Evolutionary conservation across 306 rosid species (phyloP), one percentile per base, ranked within the genome.

Genomic region (Phaseolus lunatus): DNA sequence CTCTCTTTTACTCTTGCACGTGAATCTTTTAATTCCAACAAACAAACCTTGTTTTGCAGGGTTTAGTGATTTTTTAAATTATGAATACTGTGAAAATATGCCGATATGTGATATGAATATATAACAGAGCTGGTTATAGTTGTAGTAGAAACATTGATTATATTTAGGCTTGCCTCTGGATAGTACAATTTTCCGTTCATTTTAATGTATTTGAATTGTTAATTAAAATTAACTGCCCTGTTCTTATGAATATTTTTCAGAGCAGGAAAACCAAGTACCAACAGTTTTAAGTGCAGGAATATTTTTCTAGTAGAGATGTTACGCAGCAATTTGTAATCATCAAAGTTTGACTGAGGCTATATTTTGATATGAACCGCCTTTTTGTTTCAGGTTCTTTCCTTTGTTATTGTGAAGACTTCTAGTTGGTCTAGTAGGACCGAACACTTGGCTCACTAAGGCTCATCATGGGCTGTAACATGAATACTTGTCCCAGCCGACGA

Each of bases 181-280:
- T 18, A 50, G n/a, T 65, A 52, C 45, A 22, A 65, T 23, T 65
- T 15, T 61, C 56, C 16, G 48, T 41, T 23, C 31, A 65, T 20
- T 22, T 58, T 77, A 53, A 26, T 54, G 48, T 23, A 16, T 67
- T 67, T 9, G 6, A 18, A 27, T 57, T n/a, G 9, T 14, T 14
- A 11, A 56, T 67, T 26, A 23, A 56, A 53, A 27, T 27, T 19
- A 19, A 44, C 33, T 27, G 24, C 8, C 50, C 9, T 22, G 45
- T 67, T 53, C 47, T 65, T 77, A 20, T 33, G 43, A 33, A 45
- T 49, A 8, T 43, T 78, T 68, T 69, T 20, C 29, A 47, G 29
- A 58, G 70, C 50, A 78, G 82, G 75, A 58, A 58, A 58, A 33
- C 39, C 9, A 33, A 33, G 63, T 56, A 68, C 11, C 75, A 43